Base-by-base conservation (phyloP, 441 rosid genomes). In the Monsonia emarginata region DNA sequence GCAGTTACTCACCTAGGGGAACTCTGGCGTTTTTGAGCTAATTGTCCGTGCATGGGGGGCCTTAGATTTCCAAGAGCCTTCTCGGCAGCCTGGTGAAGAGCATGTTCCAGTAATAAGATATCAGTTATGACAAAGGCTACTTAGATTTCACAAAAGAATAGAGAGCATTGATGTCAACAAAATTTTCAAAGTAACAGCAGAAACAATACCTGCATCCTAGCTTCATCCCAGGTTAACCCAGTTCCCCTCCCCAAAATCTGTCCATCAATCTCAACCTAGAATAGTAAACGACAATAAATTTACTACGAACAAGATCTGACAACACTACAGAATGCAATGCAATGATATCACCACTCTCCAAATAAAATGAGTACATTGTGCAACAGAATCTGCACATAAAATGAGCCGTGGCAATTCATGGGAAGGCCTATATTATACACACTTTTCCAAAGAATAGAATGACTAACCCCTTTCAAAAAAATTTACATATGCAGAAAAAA, bases 161-260 rank as follows among this genome's bases (percentile, higher is more conserved):
- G 21, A 54, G 71, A 60, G 13, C 46, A 40, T 13, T 40, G 46
- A 56, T 26, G 16, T 54, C 28, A 11, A 54, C 59, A 10, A 21
- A n/a, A n/a, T n/a, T n/a, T n/a, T 19, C 2, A 54, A 28, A 30
- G 25, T 19, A 34, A 7, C 9, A 66, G 72, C 67, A 19, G 28
- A 14, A 27, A 50, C 16, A 8, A 54, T 84, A 88, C 98, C 91
- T 85, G 95, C 85, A 79, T 82, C 85, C 80, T 87, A 68, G 99
- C 98, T 76, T 95, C 96, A 62, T 91, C 99, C 97, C 93, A 91
- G 16, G 98, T 86, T 18, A 77, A 84, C 66, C 98, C 99, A 61
- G 76, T 73, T 52, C 97, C 99, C 80, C 83, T 85, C 46, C 97
- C 97, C 76, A 91, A 58, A 66, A 90, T 83, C 79, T 84, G 91